Evolutionary conservation across 345 rosid species (phyloP), one percentile per base, ranked within the genome.

Genomic region (Gossypium mustelinum): DNA sequence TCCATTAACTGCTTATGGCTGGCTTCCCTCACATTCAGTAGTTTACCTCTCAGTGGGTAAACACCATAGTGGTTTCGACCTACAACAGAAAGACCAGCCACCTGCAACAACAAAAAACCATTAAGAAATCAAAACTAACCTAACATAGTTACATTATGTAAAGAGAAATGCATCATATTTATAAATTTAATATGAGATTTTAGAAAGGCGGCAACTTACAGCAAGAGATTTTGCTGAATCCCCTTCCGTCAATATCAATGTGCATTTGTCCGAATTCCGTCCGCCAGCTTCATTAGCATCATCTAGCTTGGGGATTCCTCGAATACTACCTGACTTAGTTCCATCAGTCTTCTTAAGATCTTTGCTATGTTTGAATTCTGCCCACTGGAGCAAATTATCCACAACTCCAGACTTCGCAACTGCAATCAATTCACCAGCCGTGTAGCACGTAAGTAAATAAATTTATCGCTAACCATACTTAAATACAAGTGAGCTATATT

Each of bases 161-260:
- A 59, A 43, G 20, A 44, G 4, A 71, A 47, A 18, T 14, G 56
- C 54, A 20, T 10, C 69, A 63, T 62, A 59, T 13, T 13, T 29
- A 76, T 27, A 34, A 68, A 18, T 20, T 29, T 27, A 76, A 59
- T 43, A 6, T 16, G n/a, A 45, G 67, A 48, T 1, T 12, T 2
- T 44, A 18, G 52, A 44, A 20, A 12, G 72, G 60, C 41, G 47
- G 61, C 24, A 29, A 82, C 98, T 86, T 80, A 96, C 98, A 4
- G 99, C 99, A 25, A 96, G 91, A 72, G 93, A 82, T 85, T 96
- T 96, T 34, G 99, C 99, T 56, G 99, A 96, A 81, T 93, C 98
- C 83, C 99, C 99, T 90, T 96, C 99, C 1, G 99, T 96, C 79
- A 96, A 84, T 73, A 96, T 96, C 84, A 96, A 79, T 18, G 98